Conservation (phyloP, 2,329 filamentous ascomycete genomes). For the Graphium sp. region DNA sequence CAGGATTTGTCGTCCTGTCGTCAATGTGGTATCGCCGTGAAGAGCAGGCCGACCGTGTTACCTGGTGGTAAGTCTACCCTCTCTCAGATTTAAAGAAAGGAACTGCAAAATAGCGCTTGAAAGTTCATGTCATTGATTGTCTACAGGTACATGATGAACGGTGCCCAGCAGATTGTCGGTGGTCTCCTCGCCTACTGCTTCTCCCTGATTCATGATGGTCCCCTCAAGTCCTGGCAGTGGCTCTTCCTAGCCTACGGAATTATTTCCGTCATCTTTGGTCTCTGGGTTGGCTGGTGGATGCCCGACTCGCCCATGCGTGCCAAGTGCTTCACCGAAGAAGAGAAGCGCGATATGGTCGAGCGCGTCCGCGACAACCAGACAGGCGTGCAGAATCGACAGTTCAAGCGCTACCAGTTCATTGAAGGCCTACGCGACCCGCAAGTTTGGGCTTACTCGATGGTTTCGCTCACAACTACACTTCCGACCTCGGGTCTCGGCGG, state of each 20-base stretch:
- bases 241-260: slow-evolving; percentile 52
- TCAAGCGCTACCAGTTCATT: slow-evolving; percentile 25
- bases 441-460: slow-evolving; percentile 44
- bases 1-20: slow-evolving; percentile 48
- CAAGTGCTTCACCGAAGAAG: slow-evolving; percentile 49
- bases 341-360: slow-evolving; percentile 47
- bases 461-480: slow-evolving; percentile 55
- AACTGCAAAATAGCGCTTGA: too few species aligned
- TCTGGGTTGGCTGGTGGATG: slow-evolving; percentile 46
- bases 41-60: slow-evolving; percentile 49
- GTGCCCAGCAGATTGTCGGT: slow-evolving; percentile 54
- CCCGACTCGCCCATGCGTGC: slow-evolving; percentile 57
- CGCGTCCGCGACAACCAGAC: slow-evolving; percentile 44
- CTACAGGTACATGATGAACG: slow-evolving; percentile 54
- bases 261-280: slow-evolving; percentile 45
- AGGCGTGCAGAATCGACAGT: slow-evolving; percentile 36
- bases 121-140: not conserved
- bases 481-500: slow-evolving; percentile 57
- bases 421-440: slow-evolving; percentile 48
- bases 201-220: slow-evolving; percentile 30
- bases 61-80: slow-evolving; percentile 37
- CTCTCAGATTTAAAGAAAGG: not conserved
- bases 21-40: slow-evolving; percentile 56
- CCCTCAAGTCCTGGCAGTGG: slow-evolving; percentile 49
- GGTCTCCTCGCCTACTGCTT: slow-evolving; percentile 53